Conservation (phyloP, 108 stramenopile genomes). For the Ochromonas danica region DNA sequence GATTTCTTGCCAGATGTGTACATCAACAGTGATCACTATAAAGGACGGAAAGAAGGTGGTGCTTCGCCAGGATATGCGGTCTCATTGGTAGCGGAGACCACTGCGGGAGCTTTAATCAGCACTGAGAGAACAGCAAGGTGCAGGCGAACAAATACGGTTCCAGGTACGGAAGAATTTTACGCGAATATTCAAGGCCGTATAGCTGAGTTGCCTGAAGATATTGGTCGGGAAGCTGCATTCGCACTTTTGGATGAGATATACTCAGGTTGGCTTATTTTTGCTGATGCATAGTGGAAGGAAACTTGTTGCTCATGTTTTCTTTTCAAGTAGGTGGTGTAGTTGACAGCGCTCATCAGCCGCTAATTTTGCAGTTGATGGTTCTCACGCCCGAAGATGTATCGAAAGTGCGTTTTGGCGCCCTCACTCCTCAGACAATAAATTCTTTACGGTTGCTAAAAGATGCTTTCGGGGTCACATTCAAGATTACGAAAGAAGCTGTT, state of each 20-base stretch:
- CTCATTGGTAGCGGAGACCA: slow-evolving; percentile 78
- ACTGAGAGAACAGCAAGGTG: slow-evolving; percentile 60
- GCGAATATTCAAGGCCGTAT: slow-evolving; percentile 31
- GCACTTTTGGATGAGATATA: slow-evolving; percentile 83
- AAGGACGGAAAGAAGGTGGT: slow-evolving; percentile 40
- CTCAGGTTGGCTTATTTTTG: not conserved
- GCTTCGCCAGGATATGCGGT: slow-evolving; percentile 73
- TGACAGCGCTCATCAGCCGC: slow-evolving; percentile 77
- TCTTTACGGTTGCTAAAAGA: slow-evolving; percentile 24
- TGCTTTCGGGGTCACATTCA: slow-evolving; percentile 31
- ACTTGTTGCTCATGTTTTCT: not conserved
- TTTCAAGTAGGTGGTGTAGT: slow-evolving; percentile 76
- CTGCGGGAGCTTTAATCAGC: slow-evolving; percentile 73
- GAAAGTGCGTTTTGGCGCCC: slow-evolving; percentile 36
- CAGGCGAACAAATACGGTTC: slow-evolving; percentile 32
- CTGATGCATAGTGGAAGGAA: not conserved
- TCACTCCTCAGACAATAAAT: not conserved
- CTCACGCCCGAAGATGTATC: slow-evolving; percentile 90
- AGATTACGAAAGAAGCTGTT: slow-evolving; percentile 17
- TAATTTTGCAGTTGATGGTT: slow-evolving; percentile 89
- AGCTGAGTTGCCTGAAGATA: slow-evolving; percentile 72
- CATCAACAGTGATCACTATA: slow-evolving; percentile 84
- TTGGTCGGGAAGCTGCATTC: slow-evolving; percentile 76
- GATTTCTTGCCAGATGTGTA: slow-evolving; percentile 85
- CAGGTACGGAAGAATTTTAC: slow-evolving; percentile 19